A percentile compares a stretch with the other conserved stretches of the same genome.
Conservation (phyloP, 2,329 filamentous ascomycete genomes). For the Neopestalotiopsis rosae region DNA sequence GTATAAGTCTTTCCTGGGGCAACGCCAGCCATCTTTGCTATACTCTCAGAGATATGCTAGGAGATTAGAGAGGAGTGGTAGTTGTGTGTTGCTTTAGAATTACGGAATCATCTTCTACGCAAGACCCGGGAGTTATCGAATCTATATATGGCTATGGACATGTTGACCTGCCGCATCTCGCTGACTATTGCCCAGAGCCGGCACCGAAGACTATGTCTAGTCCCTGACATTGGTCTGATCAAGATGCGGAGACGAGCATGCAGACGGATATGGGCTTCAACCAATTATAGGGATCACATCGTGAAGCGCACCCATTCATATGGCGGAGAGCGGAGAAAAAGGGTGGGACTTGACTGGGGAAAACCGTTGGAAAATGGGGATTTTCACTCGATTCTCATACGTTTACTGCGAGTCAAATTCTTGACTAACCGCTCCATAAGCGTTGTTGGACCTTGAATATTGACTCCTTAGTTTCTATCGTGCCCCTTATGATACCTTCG, state of each 20-base stretch:
- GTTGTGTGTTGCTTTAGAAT: neutral
- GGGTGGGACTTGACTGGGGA: neutral
- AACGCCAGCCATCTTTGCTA: slow-evolving; percentile 27
- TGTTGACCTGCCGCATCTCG: neutral
- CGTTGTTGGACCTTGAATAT: neutral
- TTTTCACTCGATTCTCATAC: neutral
- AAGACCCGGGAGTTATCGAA: neutral
- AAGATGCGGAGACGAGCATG: neutral
- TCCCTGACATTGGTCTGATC: neutral
- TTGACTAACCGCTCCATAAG: neutral
- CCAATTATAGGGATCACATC: neutral
- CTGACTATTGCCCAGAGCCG: neutral
- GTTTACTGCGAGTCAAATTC: neutral
- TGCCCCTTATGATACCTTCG: neutral
- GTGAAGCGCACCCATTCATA: neutral
- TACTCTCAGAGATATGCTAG: neutral
- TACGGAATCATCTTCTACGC: neutral
- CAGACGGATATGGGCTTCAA: neutral
- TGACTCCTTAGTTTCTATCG: neutral
- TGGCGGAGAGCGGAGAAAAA: neutral
- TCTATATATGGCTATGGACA: neutral
- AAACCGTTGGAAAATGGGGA: neutral
- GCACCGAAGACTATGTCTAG: neutral
- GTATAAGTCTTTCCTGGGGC: slow-evolving; percentile 27
- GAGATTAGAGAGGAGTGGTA: neutral